A percentile compares a stretch with the other conserved stretches of the same genome.
Evolutionary conservation across 441 rosid genomes (phyloP).

Genomic region (Populus tomentosa): DNA sequence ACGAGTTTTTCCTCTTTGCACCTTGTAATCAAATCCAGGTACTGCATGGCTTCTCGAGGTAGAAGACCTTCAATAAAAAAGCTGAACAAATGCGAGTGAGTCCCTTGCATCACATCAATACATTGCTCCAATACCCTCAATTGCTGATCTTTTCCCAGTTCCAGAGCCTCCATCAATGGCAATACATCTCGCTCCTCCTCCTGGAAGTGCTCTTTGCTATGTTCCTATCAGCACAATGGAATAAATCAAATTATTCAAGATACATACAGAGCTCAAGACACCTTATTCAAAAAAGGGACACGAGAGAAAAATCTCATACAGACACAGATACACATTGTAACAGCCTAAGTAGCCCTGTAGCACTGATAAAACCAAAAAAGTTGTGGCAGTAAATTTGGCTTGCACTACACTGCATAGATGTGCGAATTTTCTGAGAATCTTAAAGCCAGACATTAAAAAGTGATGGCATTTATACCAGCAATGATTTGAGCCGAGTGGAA

Average conservation of each 20-base stretch:
- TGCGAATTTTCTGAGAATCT: neutral
- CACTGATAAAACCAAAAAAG: neutral
- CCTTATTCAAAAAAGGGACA: neutral
- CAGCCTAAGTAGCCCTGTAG: neutral
- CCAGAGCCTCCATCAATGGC: conserved; percentile 60
- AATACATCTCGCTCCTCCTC: conserved; percentile 57
- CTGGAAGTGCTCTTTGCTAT: conserved; percentile 50
- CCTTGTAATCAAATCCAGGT: conserved; percentile 39
- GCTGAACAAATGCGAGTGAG: conserved; percentile 48
- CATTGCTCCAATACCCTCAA: conserved; percentile 36
- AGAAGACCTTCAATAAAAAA: conserved; percentile 54
- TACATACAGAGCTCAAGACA: neutral
- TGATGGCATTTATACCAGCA: conserved; percentile 32
- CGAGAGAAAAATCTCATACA: neutral
- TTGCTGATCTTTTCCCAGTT: conserved; percentile 46
- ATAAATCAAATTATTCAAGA: neutral
- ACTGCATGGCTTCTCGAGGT: conserved; percentile 65
- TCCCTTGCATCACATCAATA: conserved; percentile 48
- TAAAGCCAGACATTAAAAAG: neutral
- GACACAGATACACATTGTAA: neutral
- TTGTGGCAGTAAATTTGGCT: neutral
- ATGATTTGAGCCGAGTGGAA: conserved; percentile 47
- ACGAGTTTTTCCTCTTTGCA: conserved; percentile 31
- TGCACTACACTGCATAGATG: too few relatives aligned
- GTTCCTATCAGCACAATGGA: conserved; percentile 27